Percentiles rank a stretch among this genome's conserved stretches.
Evolutionary conservation across 345 rosid genomes (phyloP).

Genomic region (Geranium brycei): DNA sequence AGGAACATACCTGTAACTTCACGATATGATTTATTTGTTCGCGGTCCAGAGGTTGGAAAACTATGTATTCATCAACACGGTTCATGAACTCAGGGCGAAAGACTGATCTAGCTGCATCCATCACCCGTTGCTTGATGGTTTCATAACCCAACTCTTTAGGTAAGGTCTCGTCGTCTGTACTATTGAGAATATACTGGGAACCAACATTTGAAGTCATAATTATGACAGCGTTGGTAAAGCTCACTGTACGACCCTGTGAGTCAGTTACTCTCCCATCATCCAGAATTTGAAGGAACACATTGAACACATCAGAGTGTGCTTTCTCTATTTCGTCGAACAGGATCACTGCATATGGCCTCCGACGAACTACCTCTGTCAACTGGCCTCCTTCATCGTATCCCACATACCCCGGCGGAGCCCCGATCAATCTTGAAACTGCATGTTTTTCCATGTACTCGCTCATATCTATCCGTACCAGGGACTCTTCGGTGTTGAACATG

Average conservation of each 20-base stretch:
- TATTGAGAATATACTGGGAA: constrained; percentile 64
- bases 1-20: constrained; percentile 57
- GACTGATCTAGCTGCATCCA: constrained; percentile 90
- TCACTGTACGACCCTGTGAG: constrained; percentile 90
- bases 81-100: constrained; percentile 98
- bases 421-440: constrained; percentile 89
- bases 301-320: constrained; percentile 87
- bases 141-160: constrained; percentile 57
- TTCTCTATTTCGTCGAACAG: constrained; percentile 98
- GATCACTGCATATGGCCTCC: constrained; percentile 92
- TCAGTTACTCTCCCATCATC: constrained; percentile 98
- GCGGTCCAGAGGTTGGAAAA: constrained; percentile 91
- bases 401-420: constrained; percentile 98
- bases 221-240: constrained; percentile 81
- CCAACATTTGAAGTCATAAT: constrained; percentile 97
- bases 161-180: constrained; percentile 32
- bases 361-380: constrained; percentile 74
- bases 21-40: constrained; percentile 74
- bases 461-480: constrained; percentile 93
- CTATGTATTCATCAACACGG: constrained; percentile 93
- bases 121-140: constrained; percentile 65
- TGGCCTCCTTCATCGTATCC: constrained; percentile 99
- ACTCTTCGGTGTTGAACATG: constrained; percentile 77
- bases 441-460: constrained; percentile 99
- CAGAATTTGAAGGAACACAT: constrained; percentile 89